Conservation (phyloP, 495 filamentous ascomycete genomes). For the Rusavskia elegans region DNA sequence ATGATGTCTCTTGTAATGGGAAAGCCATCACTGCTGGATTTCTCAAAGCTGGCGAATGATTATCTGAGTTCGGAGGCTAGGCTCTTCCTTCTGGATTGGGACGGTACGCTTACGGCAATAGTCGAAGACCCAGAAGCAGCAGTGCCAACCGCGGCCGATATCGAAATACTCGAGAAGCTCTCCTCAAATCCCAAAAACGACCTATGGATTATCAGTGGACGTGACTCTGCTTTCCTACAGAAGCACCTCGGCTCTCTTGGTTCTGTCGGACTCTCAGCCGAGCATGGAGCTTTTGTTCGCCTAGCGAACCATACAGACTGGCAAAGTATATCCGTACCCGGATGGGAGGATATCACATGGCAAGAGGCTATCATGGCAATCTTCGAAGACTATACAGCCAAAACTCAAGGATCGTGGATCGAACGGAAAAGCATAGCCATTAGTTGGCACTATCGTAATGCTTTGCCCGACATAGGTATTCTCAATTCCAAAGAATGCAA, state of each 20-base stretch:
- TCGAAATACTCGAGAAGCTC: constrained; percentile 61
- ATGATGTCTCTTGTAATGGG: not conserved
- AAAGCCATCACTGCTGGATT: not conserved
- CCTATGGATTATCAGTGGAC: constrained; percentile 96
- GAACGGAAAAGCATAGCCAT: constrained; percentile 83
- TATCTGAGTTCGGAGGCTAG: constrained; percentile 14
- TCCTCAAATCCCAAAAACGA: constrained; percentile 65
- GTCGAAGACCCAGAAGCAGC: constrained; percentile 77
- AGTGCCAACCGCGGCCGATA: constrained; percentile 66
- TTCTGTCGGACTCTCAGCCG: constrained; percentile 75
- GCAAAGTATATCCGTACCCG: constrained; percentile 80
- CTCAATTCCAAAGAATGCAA: constrained; percentile 64
- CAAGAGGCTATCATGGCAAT: constrained; percentile 62
- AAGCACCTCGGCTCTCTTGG: constrained; percentile 76
- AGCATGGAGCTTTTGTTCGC: constrained; percentile 89
- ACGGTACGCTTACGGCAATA: constrained; percentile 94
- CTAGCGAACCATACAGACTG: constrained; percentile 56
- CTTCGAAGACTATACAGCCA: constrained; percentile 73
- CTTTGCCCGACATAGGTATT: constrained; percentile 66
- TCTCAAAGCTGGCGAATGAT: not conserved
- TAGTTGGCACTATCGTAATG: constrained; percentile 92
- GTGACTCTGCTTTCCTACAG: constrained; percentile 76
- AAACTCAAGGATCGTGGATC: constrained; percentile 76
- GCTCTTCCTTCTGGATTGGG: constrained; percentile 96
- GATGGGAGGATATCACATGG: constrained; percentile 74